A percentile compares a stretch with the other conserved stretches of the same genome.
Evolutionary conservation across 164 flowering plant species (phyloP).

Genomic region (Berberis thunbergii): DNA sequence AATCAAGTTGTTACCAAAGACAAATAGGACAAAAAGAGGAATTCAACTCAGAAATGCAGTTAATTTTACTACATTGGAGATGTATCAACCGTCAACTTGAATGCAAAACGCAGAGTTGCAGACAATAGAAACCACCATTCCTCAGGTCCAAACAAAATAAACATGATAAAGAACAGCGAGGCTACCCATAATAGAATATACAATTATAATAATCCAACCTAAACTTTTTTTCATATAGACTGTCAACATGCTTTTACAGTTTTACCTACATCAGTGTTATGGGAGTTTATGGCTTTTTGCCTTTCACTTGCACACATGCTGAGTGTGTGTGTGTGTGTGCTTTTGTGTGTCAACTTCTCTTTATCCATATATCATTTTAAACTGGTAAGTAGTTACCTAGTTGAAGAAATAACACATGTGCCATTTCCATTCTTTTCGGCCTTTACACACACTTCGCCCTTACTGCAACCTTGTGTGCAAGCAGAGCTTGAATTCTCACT

Average conservation of each 20-base stretch:
- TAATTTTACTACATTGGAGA: background rate
- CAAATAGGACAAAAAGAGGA: background rate
- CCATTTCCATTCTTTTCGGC: constrained; percentile 61
- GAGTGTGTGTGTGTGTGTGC: background rate
- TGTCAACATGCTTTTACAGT: no score
- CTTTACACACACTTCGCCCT: constrained; percentile 53
- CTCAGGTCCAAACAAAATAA: no score
- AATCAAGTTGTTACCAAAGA: background rate
- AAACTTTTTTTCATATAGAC: no score
- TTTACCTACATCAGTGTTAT: no score
- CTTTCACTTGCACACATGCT: no score
- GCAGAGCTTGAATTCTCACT: constrained; percentile 26
- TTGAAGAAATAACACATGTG: constrained; percentile 66
- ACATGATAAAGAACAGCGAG: no score
- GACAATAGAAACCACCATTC: no score
- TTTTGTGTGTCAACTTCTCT: background rate
- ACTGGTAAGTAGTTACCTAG: constrained; percentile 42
- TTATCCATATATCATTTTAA: background rate
- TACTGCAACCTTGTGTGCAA: constrained; percentile 57
- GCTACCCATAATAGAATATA: no score
- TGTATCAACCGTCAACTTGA: no score
- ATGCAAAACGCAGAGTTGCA: no score
- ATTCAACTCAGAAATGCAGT: background rate
- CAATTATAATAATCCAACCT: no score
- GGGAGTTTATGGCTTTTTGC: no score